Evolutionary conservation across 2,329 filamentous ascomycete genomes (phyloP).

Genomic region (Akanthomyces uredinophilus): DNA sequence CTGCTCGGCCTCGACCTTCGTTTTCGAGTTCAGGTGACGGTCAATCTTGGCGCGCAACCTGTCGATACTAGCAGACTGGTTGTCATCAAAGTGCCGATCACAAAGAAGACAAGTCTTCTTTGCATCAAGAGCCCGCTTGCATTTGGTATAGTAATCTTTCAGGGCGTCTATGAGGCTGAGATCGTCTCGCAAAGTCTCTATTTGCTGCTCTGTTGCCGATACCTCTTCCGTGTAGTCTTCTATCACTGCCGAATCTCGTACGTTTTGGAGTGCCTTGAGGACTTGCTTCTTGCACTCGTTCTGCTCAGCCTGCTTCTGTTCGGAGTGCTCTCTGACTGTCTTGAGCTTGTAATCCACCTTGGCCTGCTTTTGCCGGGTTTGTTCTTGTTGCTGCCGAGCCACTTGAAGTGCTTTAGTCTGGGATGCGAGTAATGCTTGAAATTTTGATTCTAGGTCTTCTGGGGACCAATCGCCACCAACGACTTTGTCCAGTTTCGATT

Average conservation of each 20-base stretch:
- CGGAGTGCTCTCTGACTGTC: conserved; percentile 57
- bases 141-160: conserved; percentile 65
- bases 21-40: conserved; percentile 55
- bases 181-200: conserved; percentile 58
- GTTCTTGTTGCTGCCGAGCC: conserved; percentile 65
- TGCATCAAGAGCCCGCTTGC: conserved; percentile 58
- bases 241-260: conserved; percentile 41
- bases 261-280: conserved; percentile 40
- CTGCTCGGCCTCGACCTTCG: conserved; percentile 57
- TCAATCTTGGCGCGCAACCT: conserved; percentile 63
- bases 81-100: conserved; percentile 60
- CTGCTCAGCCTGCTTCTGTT: conserved; percentile 58
- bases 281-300: conserved; percentile 56
- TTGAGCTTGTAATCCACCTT: conserved; percentile 71
- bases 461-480: conserved; percentile 64
- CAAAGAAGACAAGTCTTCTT: conserved; percentile 76
- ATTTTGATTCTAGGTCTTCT: conserved; percentile 64
- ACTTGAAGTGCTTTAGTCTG: conserved; percentile 56
- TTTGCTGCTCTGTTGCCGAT: conserved; percentile 48
- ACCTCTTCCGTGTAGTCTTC: conserved; percentile 52
- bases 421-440: conserved; percentile 56
- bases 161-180: conserved; percentile 64
- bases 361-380: conserved; percentile 65
- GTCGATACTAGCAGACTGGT: conserved; percentile 51
- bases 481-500: conserved; percentile 59